Evolutionary conservation across 1,139 yeast species (phyloP).

Genomic region (Insectozyma bohioensis): DNA sequence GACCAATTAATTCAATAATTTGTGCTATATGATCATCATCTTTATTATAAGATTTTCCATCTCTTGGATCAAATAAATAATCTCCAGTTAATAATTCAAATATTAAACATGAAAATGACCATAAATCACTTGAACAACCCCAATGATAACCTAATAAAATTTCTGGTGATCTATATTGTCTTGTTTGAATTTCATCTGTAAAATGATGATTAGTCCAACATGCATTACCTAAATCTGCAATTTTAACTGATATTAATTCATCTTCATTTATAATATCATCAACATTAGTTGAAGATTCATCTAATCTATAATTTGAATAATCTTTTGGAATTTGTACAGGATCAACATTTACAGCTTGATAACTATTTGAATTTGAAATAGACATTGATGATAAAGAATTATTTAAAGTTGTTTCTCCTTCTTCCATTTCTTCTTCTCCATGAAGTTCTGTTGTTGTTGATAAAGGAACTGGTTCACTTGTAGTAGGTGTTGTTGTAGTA

Average conservation of each 20-base stretch:
- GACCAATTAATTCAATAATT: slow-evolving; percentile 46
- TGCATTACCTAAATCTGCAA: slow-evolving; percentile 53
- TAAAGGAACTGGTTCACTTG: slow-evolving; percentile 3
- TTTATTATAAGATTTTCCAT: slow-evolving; percentile 45
- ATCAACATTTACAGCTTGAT: slow-evolving; percentile 21
- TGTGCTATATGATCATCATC: slow-evolving; percentile 55
- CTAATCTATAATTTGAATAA: slow-evolving; percentile 6
- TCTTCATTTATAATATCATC: slow-evolving; percentile 38
- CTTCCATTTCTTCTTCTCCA: slow-evolving; percentile 9
- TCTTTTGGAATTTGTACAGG: slow-evolving; percentile 25
- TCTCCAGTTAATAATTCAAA: slow-evolving; percentile 51
- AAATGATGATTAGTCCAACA: slow-evolving; percentile 52
- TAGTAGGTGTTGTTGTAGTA: not conserved
- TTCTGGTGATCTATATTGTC: slow-evolving; percentile 51
- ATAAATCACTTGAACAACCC: slow-evolving; percentile 51
- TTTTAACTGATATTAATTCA: slow-evolving; percentile 47
- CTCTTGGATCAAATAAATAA: slow-evolving; percentile 48
- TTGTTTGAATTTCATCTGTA: slow-evolving; percentile 51
- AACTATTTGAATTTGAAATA: slow-evolving; percentile 33
- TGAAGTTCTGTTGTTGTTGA: slow-evolving; percentile 8
- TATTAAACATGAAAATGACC: slow-evolving; percentile 49
- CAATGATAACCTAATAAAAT: slow-evolving; percentile 49
- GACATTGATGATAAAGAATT: slow-evolving; percentile 45
- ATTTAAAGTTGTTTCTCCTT: slow-evolving; percentile 25
- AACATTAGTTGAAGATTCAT: slow-evolving; percentile 11